These are phyloP conservation scores for Heterococcus sp. DNA, from an alignment of 108 stramenopile genomes.

Conservation along the genomic window DNA sequence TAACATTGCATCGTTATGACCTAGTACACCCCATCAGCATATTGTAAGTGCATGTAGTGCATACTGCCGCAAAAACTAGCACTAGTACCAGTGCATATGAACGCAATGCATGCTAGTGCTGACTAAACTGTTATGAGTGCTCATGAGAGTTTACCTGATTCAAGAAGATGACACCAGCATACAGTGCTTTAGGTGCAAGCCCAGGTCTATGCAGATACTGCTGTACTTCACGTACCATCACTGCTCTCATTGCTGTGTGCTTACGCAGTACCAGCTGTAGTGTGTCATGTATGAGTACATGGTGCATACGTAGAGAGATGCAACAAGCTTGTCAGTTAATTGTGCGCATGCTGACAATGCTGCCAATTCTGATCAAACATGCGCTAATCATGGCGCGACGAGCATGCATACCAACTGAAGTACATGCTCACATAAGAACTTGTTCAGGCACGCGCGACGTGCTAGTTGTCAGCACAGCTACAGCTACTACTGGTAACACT, in stretches of 20 bases:
- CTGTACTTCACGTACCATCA: constrained; percentile 74
- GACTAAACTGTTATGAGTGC: no score
- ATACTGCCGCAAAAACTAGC: no score
- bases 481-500: no score
- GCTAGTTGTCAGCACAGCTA: no score
- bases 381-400: not conserved
- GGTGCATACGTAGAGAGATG: not conserved
- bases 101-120: no score
- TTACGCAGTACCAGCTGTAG: constrained; percentile 68
- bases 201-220: constrained; percentile 86
- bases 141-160: constrained; percentile 65
- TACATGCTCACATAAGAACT: no score
- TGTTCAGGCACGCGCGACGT: no score
- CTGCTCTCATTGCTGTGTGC: constrained; percentile 82
- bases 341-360: not conserved
- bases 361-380: not conserved
- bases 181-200: constrained; percentile 74
- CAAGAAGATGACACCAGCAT: constrained; percentile 85
- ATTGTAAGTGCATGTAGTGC: not conserved
- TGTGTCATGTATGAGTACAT: constrained; percentile 53
- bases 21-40: not conserved
- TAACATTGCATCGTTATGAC: not conserved
- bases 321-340: not conserved
- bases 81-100: no score
- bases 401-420: no score